Evolutionary conservation across 1,139 yeast genomes (phyloP), one percentile per base, ranked within the genome.

Genomic region (Debaryomyces fabryi): DNA sequence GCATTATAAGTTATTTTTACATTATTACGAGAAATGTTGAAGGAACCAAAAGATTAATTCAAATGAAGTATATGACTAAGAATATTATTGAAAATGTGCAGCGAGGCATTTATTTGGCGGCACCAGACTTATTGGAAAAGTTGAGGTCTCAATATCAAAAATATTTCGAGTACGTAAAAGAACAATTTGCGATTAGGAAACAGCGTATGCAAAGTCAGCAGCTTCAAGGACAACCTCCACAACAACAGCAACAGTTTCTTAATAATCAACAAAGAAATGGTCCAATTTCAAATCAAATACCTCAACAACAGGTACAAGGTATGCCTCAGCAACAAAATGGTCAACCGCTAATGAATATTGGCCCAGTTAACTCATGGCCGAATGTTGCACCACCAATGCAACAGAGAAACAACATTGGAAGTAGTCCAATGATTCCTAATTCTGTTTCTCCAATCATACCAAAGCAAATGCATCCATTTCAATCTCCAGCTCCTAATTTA

Each of bases 21-120:
- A 79, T 86, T 51, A 74, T 89, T 49, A 86, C 95, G 1, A 81
- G 85, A 57, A 88, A 86, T 62, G 79, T 77, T 41, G 89, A 83
- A 48, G 92, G 89, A 5, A 86, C 96, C 1, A 83, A 83, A 58
- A 79, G 88, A 53, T 78, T 90, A 53, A 76, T 90, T 51, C 93
- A 88, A 63, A 82, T 88, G 77, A 85, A 89, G 65, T 78, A 83
- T 52, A 86, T 89, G 86, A 82, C 89, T 39, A 85, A 83, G 58
- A 86, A 85, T 62, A 87, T 89, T 52, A 71, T 85, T 60, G 95
- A 88, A 46, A 82, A 81, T 54, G 67, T 86, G 63, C 78, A 82
- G 58, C 72, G 82, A 65, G 83, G 88, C 35, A 66, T 79, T 49
- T 85, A 79, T 65, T 73, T 86, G 64, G 85, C 93, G 10, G 78